Evolutionary conservation across 345 rosid genomes (phyloP).

Genomic region (Physaria fendleri): DNA sequence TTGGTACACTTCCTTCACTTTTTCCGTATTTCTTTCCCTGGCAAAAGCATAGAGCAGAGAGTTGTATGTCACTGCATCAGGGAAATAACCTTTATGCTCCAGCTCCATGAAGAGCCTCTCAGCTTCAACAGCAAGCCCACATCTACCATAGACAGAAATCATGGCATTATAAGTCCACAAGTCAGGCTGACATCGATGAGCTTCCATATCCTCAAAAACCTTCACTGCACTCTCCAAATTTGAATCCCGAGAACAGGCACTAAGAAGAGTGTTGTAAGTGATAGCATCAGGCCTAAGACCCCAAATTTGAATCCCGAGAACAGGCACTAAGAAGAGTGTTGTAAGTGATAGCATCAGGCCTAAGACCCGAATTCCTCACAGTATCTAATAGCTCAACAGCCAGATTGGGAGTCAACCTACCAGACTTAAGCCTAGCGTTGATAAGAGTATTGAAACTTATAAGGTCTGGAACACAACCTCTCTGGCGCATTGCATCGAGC

Average conservation of each 20-base stretch:
- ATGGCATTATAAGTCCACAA: conserved; percentile 96
- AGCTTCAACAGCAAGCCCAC: conserved; percentile 64
- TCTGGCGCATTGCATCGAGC: conserved; percentile 68
- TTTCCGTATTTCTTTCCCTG: conserved; percentile 67
- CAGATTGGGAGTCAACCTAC: conserved; percentile 49
- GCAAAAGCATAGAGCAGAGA: conserved; percentile 96
- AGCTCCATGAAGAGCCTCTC: conserved; percentile 66
- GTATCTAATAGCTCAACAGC: conserved; percentile 57
- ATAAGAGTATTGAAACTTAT: conserved; percentile 93
- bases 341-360: conserved; percentile 87
- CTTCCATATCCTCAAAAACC: conserved; percentile 71
- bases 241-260: conserved; percentile 76
- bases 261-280: conserved; percentile 84
- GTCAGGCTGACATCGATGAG: conserved; percentile 73
- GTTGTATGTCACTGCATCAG: conserved; percentile 87
- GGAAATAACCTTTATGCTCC: conserved; percentile 66
- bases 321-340: conserved; percentile 91
- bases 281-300: conserved; percentile 85
- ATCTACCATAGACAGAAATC: conserved; percentile 86
- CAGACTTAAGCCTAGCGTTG: conserved; percentile 71
- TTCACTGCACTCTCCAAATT: conserved; percentile 71
- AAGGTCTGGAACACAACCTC: conserved; percentile 83
- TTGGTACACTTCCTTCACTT: conserved; percentile 61
- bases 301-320: conserved; percentile 72
- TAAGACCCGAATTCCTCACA: conserved; percentile 70